phyloP scores from a whole-genome alignment of 2,329 filamentous ascomycete genomes.

The Lasiodiplodia theobromae region DNA sequence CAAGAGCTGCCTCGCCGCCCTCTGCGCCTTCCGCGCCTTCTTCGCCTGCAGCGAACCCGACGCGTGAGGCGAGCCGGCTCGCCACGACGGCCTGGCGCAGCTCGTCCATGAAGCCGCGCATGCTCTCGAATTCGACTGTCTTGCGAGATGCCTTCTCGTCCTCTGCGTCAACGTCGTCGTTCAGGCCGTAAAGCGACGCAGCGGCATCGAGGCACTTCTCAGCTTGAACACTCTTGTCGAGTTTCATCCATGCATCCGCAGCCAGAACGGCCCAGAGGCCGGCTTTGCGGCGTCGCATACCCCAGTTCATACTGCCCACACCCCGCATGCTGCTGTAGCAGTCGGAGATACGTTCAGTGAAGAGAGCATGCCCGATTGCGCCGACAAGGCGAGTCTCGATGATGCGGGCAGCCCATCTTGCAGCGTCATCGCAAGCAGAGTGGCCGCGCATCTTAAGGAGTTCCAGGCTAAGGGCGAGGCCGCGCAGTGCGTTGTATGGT shows the following conservation, averaged over 20 bases:
- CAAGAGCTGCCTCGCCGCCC: constrained; percentile 24
- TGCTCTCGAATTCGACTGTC: constrained; percentile 57
- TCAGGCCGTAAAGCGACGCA: constrained; percentile 56
- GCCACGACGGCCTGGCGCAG: constrained; percentile 68
- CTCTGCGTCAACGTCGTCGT: constrained; percentile 3
- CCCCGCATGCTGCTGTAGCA: constrained; percentile 81
- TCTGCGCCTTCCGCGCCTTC: constrained; percentile 31
- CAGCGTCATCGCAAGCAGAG: constrained; percentile 82
- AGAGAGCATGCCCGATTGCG: constrained; percentile 76
- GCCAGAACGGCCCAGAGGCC: constrained; percentile 88
- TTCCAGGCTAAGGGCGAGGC: constrained; percentile 78
- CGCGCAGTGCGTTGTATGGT: constrained; percentile 81
- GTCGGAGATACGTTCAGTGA: constrained; percentile 84
- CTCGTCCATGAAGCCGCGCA: constrained; percentile 70
- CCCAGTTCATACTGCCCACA: constrained; percentile 70
- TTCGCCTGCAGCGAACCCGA: constrained; percentile 48
- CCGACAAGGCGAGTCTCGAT: constrained; percentile 78
- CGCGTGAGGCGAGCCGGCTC: constrained; percentile 47
- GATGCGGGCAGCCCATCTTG: constrained; percentile 80
- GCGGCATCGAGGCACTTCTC: constrained; percentile 79
- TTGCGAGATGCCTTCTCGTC: constrained; percentile 12
- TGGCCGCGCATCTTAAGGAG: constrained; percentile 82
- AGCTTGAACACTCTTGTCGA: constrained; percentile 79
- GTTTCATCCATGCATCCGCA: constrained; percentile 81
- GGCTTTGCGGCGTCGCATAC: constrained; percentile 79